These are phyloP conservation scores for Gracilaria domingensis DNA, from an alignment of 23 red algal species.

Conservation along the genomic window DNA sequence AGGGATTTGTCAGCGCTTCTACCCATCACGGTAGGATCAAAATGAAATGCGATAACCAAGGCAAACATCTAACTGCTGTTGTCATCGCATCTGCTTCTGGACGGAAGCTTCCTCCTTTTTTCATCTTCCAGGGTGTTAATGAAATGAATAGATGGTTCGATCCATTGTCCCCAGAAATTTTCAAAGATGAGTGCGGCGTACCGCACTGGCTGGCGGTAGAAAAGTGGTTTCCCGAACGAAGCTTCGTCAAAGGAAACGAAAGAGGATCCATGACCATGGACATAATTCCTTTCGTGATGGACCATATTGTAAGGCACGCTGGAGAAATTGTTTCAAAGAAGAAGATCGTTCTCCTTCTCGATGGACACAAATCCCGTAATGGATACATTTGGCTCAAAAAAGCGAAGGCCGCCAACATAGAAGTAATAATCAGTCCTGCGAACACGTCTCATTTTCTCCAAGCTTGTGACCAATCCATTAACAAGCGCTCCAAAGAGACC, in stretches of 20 bases:
- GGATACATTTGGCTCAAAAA: background rate
- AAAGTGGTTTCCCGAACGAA: background rate
- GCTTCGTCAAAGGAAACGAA: background rate
- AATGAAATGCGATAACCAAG: background rate
- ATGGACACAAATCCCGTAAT: slow-evolving; percentile 21
- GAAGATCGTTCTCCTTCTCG: background rate
- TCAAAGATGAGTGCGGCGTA: background rate
- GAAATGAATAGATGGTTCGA: background rate
- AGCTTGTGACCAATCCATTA: slow-evolving; percentile 2
- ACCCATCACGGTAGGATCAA: background rate
- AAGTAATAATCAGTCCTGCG: background rate
- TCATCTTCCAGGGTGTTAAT: background rate
- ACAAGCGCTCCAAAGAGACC: background rate
- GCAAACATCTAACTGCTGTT: background rate
- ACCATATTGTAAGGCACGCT: background rate
- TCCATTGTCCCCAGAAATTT: background rate
- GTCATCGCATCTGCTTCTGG: slow-evolving; percentile 8
- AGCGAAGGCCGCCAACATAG: background rate
- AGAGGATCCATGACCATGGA: background rate
- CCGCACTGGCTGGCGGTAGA: background rate
- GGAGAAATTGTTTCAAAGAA: background rate
- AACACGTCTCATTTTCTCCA: slow-evolving; percentile 13
- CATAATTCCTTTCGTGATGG: background rate
- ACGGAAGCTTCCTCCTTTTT: background rate
- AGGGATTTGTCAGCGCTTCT: background rate